Conservation (phyloP, 352 stramenopile species). For the Pythium rhizo-oryzae region DNA sequence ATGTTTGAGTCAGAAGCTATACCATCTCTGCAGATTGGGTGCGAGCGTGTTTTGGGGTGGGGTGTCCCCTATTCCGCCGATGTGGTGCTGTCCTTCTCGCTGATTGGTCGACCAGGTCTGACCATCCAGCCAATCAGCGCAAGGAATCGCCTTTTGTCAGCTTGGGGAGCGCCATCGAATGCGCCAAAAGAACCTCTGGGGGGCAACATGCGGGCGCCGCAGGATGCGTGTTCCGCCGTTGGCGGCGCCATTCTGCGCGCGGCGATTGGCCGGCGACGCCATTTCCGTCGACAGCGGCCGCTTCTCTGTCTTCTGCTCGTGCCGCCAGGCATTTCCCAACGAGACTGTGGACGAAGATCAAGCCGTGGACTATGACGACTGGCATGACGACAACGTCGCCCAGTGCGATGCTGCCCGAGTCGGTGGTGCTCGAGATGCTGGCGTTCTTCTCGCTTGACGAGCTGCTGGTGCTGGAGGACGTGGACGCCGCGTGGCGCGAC, state of each 20-base stretch:
- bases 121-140: slow-evolving; percentile 14
- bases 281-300: not conserved
- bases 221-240: slow-evolving; percentile 21
- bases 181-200: not conserved
- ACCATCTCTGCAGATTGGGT: too few relatives aligned
- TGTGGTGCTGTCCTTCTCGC: slow-evolving; percentile 8
- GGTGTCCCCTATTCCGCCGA: slow-evolving; percentile 26
- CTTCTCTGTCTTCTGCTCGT: not conserved
- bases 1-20: slow-evolving; percentile 9
- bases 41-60: not conserved
- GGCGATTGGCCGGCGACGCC: slow-evolving; percentile 14
- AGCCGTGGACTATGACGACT: too few relatives aligned
- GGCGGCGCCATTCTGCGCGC: not conserved
- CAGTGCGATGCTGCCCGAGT: slow-evolving; percentile 27
- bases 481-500: slow-evolving; percentile 39
- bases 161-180: slow-evolving; percentile 17
- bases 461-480: slow-evolving; percentile 52
- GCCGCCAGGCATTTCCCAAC: not conserved
- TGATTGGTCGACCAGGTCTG: slow-evolving; percentile 17
- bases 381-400: not conserved
- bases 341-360: not conserved
- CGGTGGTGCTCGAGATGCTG: slow-evolving; percentile 44
- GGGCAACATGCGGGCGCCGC: not conserved
- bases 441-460: slow-evolving; percentile 53
- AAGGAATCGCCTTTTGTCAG: slow-evolving; percentile 13